Percentiles rank a stretch among this genome's conserved stretches.
Evolutionary conservation across 371 early-diverging fungal species (phyloP).

Genomic region (Actinomortierella wolfii): DNA sequence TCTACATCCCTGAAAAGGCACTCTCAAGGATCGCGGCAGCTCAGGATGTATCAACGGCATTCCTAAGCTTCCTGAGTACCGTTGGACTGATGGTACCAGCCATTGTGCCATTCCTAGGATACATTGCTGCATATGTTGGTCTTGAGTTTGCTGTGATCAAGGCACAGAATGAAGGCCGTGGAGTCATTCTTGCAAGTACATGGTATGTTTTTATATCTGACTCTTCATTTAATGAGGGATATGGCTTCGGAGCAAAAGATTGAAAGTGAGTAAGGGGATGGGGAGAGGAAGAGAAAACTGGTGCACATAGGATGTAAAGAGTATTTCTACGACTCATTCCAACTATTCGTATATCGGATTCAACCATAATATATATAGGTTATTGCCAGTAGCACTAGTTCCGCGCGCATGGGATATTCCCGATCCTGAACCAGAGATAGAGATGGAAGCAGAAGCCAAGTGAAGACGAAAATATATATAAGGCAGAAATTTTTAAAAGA

Average conservation of each 20-base stretch:
- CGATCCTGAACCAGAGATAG: constrained; percentile 11
- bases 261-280: too few relatives aligned
- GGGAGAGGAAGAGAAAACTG: too few relatives aligned
- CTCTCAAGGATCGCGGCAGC: constrained; percentile 38
- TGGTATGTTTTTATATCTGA: constrained; percentile 9
- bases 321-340: too few relatives aligned
- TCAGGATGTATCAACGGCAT: constrained; percentile 40
- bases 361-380: too few relatives aligned
- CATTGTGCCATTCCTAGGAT: constrained; percentile 39
- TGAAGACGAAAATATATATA: too few relatives aligned
- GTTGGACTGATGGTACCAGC: constrained; percentile 40
- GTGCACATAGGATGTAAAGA: too few relatives aligned
- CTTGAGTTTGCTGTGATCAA: constrained; percentile 43
- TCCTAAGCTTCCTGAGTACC: constrained; percentile 33
- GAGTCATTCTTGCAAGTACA: constrained; percentile 41
- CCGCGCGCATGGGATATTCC: constrained; percentile 42
- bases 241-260: too few relatives aligned
- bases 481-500: too few relatives aligned
- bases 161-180: constrained; percentile 42
- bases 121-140: constrained; percentile 44
- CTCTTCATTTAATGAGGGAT: too few relatives aligned
- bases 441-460: too few relatives aligned
- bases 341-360: too few relatives aligned
- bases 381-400: constrained; percentile 37
- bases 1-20: constrained; percentile 39